Conservation (phyloP, 1,139 yeast species). For the Petasospora fabianii region DNA sequence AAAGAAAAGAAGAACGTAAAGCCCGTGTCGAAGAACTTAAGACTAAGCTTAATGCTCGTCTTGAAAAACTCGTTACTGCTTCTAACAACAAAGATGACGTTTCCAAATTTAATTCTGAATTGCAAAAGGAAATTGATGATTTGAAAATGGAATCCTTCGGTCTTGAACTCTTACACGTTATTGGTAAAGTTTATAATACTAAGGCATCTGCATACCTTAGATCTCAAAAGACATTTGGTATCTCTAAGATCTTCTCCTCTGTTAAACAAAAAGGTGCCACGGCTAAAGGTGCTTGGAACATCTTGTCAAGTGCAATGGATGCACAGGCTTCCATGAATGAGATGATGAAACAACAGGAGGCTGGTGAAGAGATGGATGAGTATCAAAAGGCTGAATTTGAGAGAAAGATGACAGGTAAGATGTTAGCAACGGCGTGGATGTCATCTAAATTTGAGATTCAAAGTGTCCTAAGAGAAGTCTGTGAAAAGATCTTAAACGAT, state of each 20-base stretch:
- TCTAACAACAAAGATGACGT: slow-evolving; percentile 30
- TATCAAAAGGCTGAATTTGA: slow-evolving; percentile 60
- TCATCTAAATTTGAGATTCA: slow-evolving; percentile 72
- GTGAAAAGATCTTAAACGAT: slow-evolving; percentile 56
- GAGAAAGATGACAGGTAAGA: slow-evolving; percentile 65
- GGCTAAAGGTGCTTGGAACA: slow-evolving; percentile 63
- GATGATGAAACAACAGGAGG: slow-evolving; percentile 52
- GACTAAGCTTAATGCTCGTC: slow-evolving; percentile 40
- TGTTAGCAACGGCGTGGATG: slow-evolving; percentile 78
- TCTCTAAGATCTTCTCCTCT: slow-evolving; percentile 58
- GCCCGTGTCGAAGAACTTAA: slow-evolving; percentile 54
- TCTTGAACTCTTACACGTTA: slow-evolving; percentile 64
- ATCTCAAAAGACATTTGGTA: slow-evolving; percentile 68
- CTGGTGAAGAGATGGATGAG: slow-evolving; percentile 45
- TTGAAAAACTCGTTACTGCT: slow-evolving; percentile 33
- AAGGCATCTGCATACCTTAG: slow-evolving; percentile 53
- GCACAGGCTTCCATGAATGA: slow-evolving; percentile 75
- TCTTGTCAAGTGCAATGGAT: slow-evolving; percentile 67
- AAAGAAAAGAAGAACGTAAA: slow-evolving; percentile 51
- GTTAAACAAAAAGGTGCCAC: slow-evolving; percentile 73
- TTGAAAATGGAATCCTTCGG: slow-evolving; percentile 74
- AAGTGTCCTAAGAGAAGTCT: slow-evolving; percentile 62
- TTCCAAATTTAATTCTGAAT: slow-evolving; percentile 38
- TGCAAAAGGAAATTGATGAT: slow-evolving; percentile 60
- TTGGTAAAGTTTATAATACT: slow-evolving; percentile 61